Percentiles rank a stretch among this genome's conserved stretches.
Evolutionary conservation across 345 rosid genomes (phyloP).

Genomic region (Eutrema yunnanense): DNA sequence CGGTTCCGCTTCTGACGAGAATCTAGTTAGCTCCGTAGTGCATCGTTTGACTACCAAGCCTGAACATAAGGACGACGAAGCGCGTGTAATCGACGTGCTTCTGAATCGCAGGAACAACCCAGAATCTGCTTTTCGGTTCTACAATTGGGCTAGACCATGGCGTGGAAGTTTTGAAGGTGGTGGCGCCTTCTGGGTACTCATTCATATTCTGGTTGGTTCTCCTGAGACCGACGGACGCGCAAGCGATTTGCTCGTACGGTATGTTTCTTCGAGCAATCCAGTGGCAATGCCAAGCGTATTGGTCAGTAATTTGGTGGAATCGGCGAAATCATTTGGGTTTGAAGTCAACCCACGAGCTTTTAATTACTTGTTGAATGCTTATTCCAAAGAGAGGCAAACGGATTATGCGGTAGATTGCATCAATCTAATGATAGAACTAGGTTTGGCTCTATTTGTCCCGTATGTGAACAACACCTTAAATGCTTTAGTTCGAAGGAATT

Average conservation of each 20-base stretch:
- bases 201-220: constrained; percentile 48
- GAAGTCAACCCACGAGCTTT: constrained; percentile 41
- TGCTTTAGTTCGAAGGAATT: constrained; percentile 38
- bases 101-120: constrained; percentile 39
- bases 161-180: constrained; percentile 33
- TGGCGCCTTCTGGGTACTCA: constrained; percentile 44
- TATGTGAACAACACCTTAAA: constrained; percentile 37
- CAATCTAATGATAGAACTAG: constrained; percentile 40
- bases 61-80: constrained; percentile 12
- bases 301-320: constrained; percentile 39
- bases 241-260: constrained; percentile 34
- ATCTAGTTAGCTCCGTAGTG: not conserved
- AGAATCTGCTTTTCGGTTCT: constrained; percentile 42
- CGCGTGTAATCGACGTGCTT: constrained; percentile 38
- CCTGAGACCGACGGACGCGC: constrained; percentile 31
- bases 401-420: constrained; percentile 41
- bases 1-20: not conserved
- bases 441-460: constrained; percentile 29
- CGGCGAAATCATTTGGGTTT: constrained; percentile 37
- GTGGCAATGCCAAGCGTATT: constrained; percentile 29
- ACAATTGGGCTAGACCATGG: constrained; percentile 23
- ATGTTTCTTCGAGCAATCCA: constrained; percentile 36
- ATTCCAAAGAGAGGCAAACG: constrained; percentile 32
- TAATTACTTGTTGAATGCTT: constrained; percentile 56
- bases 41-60: not conserved